A percentile compares a stretch with the other conserved stretches of the same genome.
These are phyloP conservation scores for Porogramme epimiltina DNA, from an alignment of 1,284 basidiomycete genomes.

Conservation along the genomic window DNA sequence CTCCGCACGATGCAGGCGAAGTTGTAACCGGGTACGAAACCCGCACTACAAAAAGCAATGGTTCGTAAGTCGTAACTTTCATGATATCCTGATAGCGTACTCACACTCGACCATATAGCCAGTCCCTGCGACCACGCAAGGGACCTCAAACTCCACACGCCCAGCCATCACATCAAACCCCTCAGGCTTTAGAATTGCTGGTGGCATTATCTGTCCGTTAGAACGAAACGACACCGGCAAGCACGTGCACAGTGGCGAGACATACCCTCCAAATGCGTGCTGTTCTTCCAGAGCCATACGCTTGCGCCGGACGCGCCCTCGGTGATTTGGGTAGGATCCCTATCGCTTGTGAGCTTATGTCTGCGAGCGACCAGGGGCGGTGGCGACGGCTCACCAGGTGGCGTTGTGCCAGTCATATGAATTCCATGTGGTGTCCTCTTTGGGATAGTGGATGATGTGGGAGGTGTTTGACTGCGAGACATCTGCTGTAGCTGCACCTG, in stretches of 20 bases:
- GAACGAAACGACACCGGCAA: no score
- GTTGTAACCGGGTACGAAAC: neutral
- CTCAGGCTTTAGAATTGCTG: no score
- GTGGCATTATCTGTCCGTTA: no score
- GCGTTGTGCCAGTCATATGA: constrained; percentile 18
- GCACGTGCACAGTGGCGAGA: neutral
- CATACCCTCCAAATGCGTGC: constrained; percentile 9
- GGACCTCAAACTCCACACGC: constrained; percentile 37
- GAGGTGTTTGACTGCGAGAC: no score
- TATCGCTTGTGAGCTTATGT: constrained; percentile 35
- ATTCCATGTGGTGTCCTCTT: constrained; percentile 13
- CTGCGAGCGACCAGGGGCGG: no score
- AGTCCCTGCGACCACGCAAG: constrained; percentile 37
- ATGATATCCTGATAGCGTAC: no score
- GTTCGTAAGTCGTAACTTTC: constrained; percentile 32
- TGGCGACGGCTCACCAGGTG: constrained; percentile 16
- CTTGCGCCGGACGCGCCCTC: constrained; percentile 42
- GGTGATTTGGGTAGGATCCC: constrained; percentile 37
- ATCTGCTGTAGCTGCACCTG: no score
- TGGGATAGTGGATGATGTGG: constrained; percentile 12
- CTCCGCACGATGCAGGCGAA: no score
- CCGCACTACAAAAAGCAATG: constrained; percentile 22
- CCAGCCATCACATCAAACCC: neutral
- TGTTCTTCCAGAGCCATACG: constrained; percentile 18
- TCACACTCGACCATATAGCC: constrained; percentile 39